Evolutionary conservation across 2,329 filamentous ascomycete genomes (phyloP), one percentile per base, ranked within the genome.

Genomic region (Epichloe bromicola): DNA sequence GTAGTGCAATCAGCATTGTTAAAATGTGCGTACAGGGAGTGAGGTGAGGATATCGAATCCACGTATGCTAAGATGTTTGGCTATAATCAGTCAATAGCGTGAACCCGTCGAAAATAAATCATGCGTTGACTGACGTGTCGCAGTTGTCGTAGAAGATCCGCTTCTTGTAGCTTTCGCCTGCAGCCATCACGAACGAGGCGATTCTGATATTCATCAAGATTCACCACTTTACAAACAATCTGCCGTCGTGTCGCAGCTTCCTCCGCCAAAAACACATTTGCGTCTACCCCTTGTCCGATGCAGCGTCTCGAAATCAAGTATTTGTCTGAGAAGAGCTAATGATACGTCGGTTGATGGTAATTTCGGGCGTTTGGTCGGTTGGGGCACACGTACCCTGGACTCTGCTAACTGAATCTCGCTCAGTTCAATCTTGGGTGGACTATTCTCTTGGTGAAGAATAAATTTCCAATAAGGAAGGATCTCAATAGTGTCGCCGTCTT

Each of bases 181-280:
- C 67, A 56, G 3, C 65, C 58, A 41, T 59, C 58, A n/a, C 55
- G 57, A 33, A 51, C 52, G n/a, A 58, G 60, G 50, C 55, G 60
- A 43, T 49, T 60, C 49, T 57, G 54, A 4, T 66, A 48, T 5
- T 56, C 56, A 34, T 69, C 67, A 2, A 84, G 59, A 49, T 77
- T 69, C 48, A 86, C 68, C 8, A 86, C 65, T 58, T 88, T 88
- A 68, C 85, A 88, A 11, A 82, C 83, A 19, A 86, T 56, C 58
- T 88, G 85, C 51, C 71, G 73, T 38, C 72, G 70, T 0, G 74
- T 77, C 6, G 62, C 63, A 23, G 67, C 61, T 15, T 85, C 72
- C 3, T 74, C 61, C 7, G 68, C 65, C 6, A 70, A 57, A 46
- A 65, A 67, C 12, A 70, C 67, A 15, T 59, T 54, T 14, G 62